Evolutionary conservation across 2,329 filamentous ascomycete species (phyloP), one percentile per base, ranked within the genome.

Genomic region (Talaromyces sp.): DNA sequence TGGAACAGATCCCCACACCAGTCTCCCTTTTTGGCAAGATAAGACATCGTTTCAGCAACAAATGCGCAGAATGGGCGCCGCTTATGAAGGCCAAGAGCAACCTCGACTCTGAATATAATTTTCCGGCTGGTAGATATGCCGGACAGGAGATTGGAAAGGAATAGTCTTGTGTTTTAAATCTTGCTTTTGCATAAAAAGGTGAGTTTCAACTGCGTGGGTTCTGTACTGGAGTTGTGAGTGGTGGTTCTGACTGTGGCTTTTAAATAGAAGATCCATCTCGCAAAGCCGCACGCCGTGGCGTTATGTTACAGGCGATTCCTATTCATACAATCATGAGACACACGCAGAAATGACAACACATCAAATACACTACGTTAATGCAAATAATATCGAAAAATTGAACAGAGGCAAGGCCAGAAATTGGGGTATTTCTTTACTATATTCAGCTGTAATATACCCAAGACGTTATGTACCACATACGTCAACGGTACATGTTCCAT

Each of bases 1-100:
- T 28, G 19, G 22, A 3, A 25, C 22, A 28, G 13, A 22, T 4
- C 19, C 25, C 53, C 33, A 32, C 55, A 36, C 53, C 56, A n/a
- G 25, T 19, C 6, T 62, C 60, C n/a, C 52, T 62, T 15, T 42
- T 62, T 10, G 11, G 60, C 55, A 58, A 61, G n/a, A 39, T 61
- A 33, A 59, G 15, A 36, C 53, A 55, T 30, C 54, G 55, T 17
- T 39, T 62, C 30, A 42, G 44, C 11, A 27, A 53, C 32, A 59
- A 61, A 33, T 55, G 25, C 2, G 49, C 56, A 32, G 56, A 62
- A 13, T 68, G 65, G 66, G 66, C 65, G 5, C 59, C 64, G 13
- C 25, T 68, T 52, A 65, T 67, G 63, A 62, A 64, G 15, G 65
- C 66, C n/a, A 66, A 65, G 54, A 65, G 57, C 28, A 55, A 65